Percentiles rank a stretch among this genome's conserved stretches.
Evolutionary conservation across 2,329 filamentous ascomycete genomes (phyloP).

Genomic region (Parafenestella ontariensis): DNA sequence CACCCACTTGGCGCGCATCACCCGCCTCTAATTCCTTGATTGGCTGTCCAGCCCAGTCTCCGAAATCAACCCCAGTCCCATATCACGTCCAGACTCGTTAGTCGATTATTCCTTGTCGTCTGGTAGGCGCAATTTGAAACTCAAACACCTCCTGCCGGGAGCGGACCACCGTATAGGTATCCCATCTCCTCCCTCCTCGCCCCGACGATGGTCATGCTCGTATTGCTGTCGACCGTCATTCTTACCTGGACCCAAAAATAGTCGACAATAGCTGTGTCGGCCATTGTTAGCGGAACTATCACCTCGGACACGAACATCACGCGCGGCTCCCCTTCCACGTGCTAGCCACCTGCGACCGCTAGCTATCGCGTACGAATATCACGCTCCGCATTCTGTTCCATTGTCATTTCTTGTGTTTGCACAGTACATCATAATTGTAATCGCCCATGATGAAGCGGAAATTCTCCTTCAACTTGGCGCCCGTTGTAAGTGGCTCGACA

Average conservation of each 20-base stretch:
- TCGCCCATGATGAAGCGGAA: slow-evolving; percentile 50
- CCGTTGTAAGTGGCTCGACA: slow-evolving; percentile 43
- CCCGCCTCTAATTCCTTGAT: neutral
- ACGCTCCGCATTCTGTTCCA: neutral
- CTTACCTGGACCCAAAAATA: slow-evolving; percentile 2
- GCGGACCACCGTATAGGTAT: slow-evolving; percentile 4
- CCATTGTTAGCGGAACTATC: slow-evolving; percentile 14
- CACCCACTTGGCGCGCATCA: neutral
- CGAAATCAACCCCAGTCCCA: slow-evolving; percentile 12
- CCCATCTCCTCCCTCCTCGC: slow-evolving; percentile 1
- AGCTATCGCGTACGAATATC: neutral
- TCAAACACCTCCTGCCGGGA: slow-evolving; percentile 19
- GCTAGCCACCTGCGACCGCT: neutral
- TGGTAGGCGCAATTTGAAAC: slow-evolving; percentile 25
- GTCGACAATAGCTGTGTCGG: slow-evolving; percentile 5
- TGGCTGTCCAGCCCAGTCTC: neutral
- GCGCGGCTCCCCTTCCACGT: slow-evolving; percentile 2
- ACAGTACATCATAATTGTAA: slow-evolving; percentile 1
- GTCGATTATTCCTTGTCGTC: slow-evolving; percentile 15
- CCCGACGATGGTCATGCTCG: neutral
- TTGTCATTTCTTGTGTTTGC: neutral
- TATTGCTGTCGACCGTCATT: slow-evolving; percentile 1
- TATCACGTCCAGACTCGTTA: slow-evolving; percentile 4
- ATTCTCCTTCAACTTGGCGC: slow-evolving; percentile 54
- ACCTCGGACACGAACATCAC: neutral